Evolutionary conservation across 495 filamentous ascomycete genomes (phyloP).

Genomic region (Aspergillus cavernicola): DNA sequence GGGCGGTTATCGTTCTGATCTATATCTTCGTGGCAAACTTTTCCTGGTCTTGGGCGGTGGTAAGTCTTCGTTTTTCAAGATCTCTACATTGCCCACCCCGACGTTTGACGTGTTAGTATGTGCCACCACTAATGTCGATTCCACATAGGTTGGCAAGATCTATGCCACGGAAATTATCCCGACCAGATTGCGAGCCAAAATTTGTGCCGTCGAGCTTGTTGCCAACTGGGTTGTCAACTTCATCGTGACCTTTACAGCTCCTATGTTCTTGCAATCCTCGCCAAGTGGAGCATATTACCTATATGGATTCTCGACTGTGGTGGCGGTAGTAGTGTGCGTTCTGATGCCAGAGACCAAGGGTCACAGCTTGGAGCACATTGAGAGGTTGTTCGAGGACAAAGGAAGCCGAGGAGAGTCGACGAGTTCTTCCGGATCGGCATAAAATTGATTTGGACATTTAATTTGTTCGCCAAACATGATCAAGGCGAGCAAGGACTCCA

Average conservation of each 20-base stretch:
- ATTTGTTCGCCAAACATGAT: not conserved
- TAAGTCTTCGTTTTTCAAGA: not conserved
- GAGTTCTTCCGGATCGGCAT: slow-evolving; percentile 1
- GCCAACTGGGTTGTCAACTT: slow-evolving; percentile 20
- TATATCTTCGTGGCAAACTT: slow-evolving; percentile 18
- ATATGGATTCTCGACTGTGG: slow-evolving; percentile 14
- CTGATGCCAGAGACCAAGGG: slow-evolving; percentile 20
- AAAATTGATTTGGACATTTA: not conserved
- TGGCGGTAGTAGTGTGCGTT: slow-evolving; percentile 11
- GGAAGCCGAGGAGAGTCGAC: not conserved
- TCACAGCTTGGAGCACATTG: slow-evolving; percentile 14
- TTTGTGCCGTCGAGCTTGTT: slow-evolving; percentile 10
- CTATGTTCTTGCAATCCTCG: slow-evolving; percentile 10
- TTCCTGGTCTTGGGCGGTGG: slow-evolving; percentile 18
- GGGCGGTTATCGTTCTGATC: slow-evolving; percentile 17
- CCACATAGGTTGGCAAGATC: slow-evolving; percentile 13
- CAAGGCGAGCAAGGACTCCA: too few species aligned
- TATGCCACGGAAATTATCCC: slow-evolving; percentile 18
- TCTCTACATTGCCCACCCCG: too few species aligned
- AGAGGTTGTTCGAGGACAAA: slow-evolving; percentile 13
- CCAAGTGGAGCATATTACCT: slow-evolving; percentile 15
- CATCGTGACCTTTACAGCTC: slow-evolving; percentile 14
- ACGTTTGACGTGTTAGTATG: too few species aligned
- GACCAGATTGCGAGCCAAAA: slow-evolving; percentile 9
- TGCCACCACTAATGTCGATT: not conserved